Evolutionary conservation across 345 rosid genomes (phyloP), one percentile per base, ranked within the genome.

Genomic region (Laguncularia racemosa): DNA sequence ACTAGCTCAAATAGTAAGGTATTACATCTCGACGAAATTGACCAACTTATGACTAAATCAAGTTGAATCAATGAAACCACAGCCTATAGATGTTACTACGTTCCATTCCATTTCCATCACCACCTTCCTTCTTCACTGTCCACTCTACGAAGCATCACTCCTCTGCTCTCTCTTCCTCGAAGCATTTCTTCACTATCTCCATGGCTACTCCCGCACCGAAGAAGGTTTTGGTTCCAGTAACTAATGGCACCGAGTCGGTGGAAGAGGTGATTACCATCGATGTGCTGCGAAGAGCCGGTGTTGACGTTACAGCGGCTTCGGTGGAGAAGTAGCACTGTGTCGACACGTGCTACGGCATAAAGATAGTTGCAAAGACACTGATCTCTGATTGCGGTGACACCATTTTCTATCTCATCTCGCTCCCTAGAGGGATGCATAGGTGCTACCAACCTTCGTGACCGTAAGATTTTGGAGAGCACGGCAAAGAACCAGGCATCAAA

Each of bases 201-300:
- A 33, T 33, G 40, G 40, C 40, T 9, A 9, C 40, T 33, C 40
- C 40, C 9, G 4, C 40, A 33, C 1, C 40, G 9, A 33, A 33
- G 40, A 33, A 33, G 11, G 98, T 92, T 74, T 76, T 92, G 83
- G 86, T 89, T 56, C 98, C 97, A 48, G 73, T 92, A 60, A 96
- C 96, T 4, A 75, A 89, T 56, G 98, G 97, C 14, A 83, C 86
- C 44, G 98, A 92, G 74, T 95, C 98, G 62, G 78, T 92, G 77
- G 96, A 92, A 72, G 97, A 97, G 23, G 89, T 85, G 64, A 78
- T 92, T 45, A 84, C 81, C 57, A 79, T 85, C 64, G 97, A 89
- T 60, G 91, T 92, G 48, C 63, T 89, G 40, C 79, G 95, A 66
- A 76, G 99, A 65, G 73, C 86, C 15, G 96, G 96, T 26, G 91